Evolutionary conservation across 2,329 filamentous ascomycete species (phyloP).

Genomic region (Sphaerulina musiva): DNA sequence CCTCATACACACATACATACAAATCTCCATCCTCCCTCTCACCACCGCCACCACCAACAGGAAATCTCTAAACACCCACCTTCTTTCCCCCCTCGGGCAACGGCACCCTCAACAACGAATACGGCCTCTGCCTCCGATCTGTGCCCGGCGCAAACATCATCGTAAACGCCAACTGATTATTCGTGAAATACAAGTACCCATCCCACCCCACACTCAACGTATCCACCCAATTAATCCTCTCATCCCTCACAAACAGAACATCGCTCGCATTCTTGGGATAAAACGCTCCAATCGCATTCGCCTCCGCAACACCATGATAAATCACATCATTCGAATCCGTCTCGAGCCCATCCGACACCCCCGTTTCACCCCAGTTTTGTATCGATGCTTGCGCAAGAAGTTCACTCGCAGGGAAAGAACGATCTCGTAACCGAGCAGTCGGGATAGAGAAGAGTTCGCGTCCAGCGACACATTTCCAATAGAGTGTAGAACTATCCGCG

Average conservation of each 20-base stretch:
- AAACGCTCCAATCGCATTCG: slow-evolving; percentile 44
- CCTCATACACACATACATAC: no score
- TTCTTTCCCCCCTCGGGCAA: slow-evolving; percentile 41
- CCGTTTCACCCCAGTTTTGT: slow-evolving; percentile 42
- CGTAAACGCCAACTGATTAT: slow-evolving; percentile 44
- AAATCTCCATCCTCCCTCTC: no score
- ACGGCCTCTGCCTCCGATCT: slow-evolving; percentile 41
- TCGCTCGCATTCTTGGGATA: slow-evolving; percentile 43
- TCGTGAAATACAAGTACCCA: slow-evolving; percentile 50
- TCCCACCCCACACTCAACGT: slow-evolving; percentile 38
- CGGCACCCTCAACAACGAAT: slow-evolving; percentile 38
- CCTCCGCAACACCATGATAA: slow-evolving; percentile 47
- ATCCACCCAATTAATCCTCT: slow-evolving; percentile 47
- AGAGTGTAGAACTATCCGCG: slow-evolving; percentile 44
- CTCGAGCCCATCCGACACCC: slow-evolving; percentile 48
- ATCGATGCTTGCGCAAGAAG: slow-evolving; percentile 42
- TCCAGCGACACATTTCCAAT: slow-evolving; percentile 41
- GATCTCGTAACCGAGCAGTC: slow-evolving; percentile 40
- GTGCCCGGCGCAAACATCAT: slow-evolving; percentile 37
- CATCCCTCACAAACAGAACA: slow-evolving; percentile 41
- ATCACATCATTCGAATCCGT: slow-evolving; percentile 46
- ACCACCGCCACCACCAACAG: no score
- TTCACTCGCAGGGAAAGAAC: slow-evolving; percentile 35
- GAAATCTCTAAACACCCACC: slow-evolving; percentile 5
- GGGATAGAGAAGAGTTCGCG: slow-evolving; percentile 43